Conservation (phyloP, 805 yeast genomes). For the Barnettozyma botsteinii region DNA sequence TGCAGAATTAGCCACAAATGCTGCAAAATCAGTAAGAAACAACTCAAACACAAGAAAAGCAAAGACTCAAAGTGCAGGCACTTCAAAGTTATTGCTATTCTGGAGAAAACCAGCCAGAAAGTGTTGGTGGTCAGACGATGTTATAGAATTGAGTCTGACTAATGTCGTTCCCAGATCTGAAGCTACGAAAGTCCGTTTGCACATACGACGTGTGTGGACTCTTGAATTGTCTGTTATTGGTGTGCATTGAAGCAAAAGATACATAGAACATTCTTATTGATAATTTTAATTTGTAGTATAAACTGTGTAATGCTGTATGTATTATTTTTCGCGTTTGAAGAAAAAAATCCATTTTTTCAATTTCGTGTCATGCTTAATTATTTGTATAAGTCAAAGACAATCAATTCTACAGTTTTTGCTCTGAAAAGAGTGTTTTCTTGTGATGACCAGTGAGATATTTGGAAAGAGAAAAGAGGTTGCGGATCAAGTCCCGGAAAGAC, state of each 20-base stretch:
- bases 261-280: too few species aligned
- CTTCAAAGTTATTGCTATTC: conserved; percentile 70
- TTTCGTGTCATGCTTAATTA: not conserved
- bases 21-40: conserved; percentile 45
- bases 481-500: conserved; percentile 23
- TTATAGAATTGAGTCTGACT: conserved; percentile 38
- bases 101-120: conserved; percentile 99
- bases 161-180: conserved; percentile 28
- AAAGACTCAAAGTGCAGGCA: conserved; percentile 30
- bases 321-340: not conserved
- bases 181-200: conserved; percentile 55
- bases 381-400: too few species aligned
- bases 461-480: conserved; percentile 26
- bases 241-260: conserved; percentile 42
- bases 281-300: too few species aligned
- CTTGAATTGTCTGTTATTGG: conserved; percentile 88
- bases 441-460: conserved; percentile 8
- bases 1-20: conserved; percentile 53
- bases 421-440: not conserved
- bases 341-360: not conserved
- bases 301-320: not conserved
- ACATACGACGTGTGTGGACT: conserved; percentile 95
- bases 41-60: conserved; percentile 17
- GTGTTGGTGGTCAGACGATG: conserved; percentile 92
- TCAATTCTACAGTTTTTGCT: too few species aligned